phyloP scores from a whole-genome alignment of 179 eudicot species.

The Gypsophila paniculata region DNA sequence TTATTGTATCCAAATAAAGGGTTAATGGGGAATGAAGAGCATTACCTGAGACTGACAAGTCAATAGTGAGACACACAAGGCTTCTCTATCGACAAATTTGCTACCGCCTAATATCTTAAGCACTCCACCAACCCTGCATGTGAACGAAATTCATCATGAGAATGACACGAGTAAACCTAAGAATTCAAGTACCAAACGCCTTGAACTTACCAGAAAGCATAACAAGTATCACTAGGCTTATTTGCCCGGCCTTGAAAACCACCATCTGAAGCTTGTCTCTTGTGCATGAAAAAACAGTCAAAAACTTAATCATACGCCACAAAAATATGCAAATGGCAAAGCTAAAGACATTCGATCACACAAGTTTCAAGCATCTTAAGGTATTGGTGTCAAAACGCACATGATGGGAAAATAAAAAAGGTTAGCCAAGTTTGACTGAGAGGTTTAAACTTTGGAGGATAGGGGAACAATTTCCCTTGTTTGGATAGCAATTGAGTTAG shows the following conservation, averaged over 20 bases:
- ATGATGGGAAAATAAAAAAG: too few relatives aligned
- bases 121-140: conserved; percentile 72
- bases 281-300: conserved; percentile 19
- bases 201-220: conserved; percentile 71
- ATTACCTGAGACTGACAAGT: conserved; percentile 80
- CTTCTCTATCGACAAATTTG: conserved; percentile 43
- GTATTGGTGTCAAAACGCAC: too few relatives aligned
- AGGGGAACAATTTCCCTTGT: too few relatives aligned
- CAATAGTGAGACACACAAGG: conserved; percentile 53
- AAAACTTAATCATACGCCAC: neutral
- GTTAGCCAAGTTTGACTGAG: too few relatives aligned
- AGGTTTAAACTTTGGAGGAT: too few relatives aligned
- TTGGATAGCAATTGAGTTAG: too few relatives aligned
- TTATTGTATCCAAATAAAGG: too few relatives aligned
- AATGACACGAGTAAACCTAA: neutral
- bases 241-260: conserved; percentile 81
- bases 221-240: conserved; percentile 79
- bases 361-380: too few relatives aligned
- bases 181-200: neutral
- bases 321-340: neutral
- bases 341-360: too few relatives aligned
- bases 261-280: conserved; percentile 89
- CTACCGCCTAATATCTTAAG: conserved; percentile 65
- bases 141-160: neutral
- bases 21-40: neutral